A percentile compares a stretch with the other conserved stretches of the same genome.
Conservation (phyloP, 2,329 filamentous ascomycete genomes). For the Colletotrichum viniferum region DNA sequence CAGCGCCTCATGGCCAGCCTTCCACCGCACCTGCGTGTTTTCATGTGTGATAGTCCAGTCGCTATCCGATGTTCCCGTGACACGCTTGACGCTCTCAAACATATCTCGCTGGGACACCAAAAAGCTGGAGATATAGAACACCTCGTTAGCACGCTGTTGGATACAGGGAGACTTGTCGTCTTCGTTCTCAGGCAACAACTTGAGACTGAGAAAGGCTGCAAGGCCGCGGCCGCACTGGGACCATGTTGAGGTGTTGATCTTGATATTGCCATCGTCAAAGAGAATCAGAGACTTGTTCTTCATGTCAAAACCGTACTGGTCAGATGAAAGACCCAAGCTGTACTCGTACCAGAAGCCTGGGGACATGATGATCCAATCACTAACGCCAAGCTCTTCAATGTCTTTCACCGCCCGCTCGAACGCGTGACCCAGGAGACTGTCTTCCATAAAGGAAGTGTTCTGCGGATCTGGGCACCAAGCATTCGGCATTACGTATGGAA, state of each 20-base stretch:
- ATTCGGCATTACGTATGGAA: slow-evolving; percentile 59
- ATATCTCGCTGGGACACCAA: slow-evolving; percentile 67
- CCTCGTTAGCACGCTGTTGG: slow-evolving; percentile 46
- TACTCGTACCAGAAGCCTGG: slow-evolving; percentile 61
- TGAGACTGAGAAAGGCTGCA: slow-evolving; percentile 44
- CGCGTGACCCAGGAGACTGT: background rate
- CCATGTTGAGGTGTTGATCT: slow-evolving; percentile 65
- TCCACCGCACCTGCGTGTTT: slow-evolving; percentile 48
- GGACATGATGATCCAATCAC: slow-evolving; percentile 36
- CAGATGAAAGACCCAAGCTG: slow-evolving; percentile 38
- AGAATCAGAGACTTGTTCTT: slow-evolving; percentile 43
- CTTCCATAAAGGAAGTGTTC: background rate
- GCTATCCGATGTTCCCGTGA: slow-evolving; percentile 57
- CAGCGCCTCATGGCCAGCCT: slow-evolving; percentile 49
- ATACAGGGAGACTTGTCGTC: slow-evolving; percentile 14
- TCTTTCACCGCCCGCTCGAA: slow-evolving; percentile 31
- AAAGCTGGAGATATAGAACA: slow-evolving; percentile 61
- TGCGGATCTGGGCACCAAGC: slow-evolving; percentile 37
- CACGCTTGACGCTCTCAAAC: slow-evolving; percentile 63
- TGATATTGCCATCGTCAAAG: slow-evolving; percentile 61
- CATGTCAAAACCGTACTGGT: slow-evolving; percentile 54
- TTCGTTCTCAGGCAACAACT: slow-evolving; percentile 9
- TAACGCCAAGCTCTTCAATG: slow-evolving; percentile 40
- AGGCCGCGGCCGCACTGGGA: slow-evolving; percentile 55
- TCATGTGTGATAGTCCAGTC: slow-evolving; percentile 66